A percentile compares a stretch with the other conserved stretches of the same genome.
Evolutionary conservation across 495 filamentous ascomycete species (phyloP).

Genomic region (Aspergillus hancockii): DNA sequence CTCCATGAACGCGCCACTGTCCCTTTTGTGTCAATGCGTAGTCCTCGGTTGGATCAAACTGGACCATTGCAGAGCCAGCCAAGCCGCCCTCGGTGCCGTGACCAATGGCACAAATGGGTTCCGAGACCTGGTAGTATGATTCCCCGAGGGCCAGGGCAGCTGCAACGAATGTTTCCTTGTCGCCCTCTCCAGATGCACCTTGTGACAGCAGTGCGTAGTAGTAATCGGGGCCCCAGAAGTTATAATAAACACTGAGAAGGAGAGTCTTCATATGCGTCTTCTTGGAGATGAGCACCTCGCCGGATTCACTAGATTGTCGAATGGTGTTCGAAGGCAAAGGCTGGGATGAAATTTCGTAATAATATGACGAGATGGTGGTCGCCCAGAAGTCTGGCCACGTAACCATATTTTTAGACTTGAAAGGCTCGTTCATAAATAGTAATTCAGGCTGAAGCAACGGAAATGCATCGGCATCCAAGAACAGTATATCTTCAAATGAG

Average conservation of each 20-base stretch:
- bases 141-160: slow-evolving; percentile 46
- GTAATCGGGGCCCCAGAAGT: slow-evolving; percentile 53
- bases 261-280: slow-evolving; percentile 47
- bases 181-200: slow-evolving; percentile 55
- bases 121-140: slow-evolving; percentile 61
- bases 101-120: slow-evolving; percentile 77
- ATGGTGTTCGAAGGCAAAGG: slow-evolving; percentile 24
- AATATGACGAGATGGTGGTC: slow-evolving; percentile 44
- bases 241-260: slow-evolving; percentile 59
- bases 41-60: slow-evolving; percentile 44
- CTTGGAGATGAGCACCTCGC: slow-evolving; percentile 54
- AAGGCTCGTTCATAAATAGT: slow-evolving; percentile 48
- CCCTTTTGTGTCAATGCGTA: slow-evolving; percentile 28
- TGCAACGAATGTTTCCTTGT: slow-evolving; percentile 59
- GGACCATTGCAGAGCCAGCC: slow-evolving; percentile 45
- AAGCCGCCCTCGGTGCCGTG: slow-evolving; percentile 57
- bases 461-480: slow-evolving; percentile 55
- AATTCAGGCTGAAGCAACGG: slow-evolving; percentile 46
- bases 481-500: slow-evolving; percentile 55
- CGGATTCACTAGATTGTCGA: slow-evolving; percentile 50
- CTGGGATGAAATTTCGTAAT: slow-evolving; percentile 50
- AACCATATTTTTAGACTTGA: slow-evolving; percentile 45
- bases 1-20: slow-evolving; percentile 22
- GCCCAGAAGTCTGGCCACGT: slow-evolving; percentile 61
- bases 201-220: slow-evolving; percentile 56